phyloP scores from a whole-genome alignment of 345 rosid genomes.

The Boechera divaricarpa region DNA sequence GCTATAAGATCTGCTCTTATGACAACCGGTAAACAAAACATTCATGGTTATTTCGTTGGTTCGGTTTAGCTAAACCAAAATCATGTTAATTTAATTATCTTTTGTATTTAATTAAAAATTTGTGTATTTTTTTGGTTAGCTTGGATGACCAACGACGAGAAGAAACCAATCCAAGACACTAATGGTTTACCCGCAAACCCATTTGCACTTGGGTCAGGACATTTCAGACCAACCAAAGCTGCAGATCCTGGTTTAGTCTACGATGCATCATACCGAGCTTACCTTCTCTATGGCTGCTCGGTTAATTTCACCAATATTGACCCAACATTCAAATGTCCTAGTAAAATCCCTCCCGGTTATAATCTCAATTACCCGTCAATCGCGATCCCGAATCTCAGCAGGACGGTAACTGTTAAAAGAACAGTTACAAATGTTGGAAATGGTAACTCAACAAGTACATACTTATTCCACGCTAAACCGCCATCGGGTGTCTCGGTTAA shows the following conservation, averaged over 20 bases:
- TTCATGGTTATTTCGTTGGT: not conserved
- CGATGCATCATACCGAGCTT: conserved; percentile 63
- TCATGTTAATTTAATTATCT: not conserved
- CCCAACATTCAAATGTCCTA: conserved; percentile 54
- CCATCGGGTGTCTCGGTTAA: conserved; percentile 58
- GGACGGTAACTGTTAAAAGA: conserved; percentile 49
- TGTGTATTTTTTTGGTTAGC: conserved; percentile 47
- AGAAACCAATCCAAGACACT: conserved; percentile 51
- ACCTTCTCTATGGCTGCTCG: conserved; percentile 65
- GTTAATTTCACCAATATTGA: conserved; percentile 26
- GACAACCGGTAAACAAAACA: conserved; percentile 46
- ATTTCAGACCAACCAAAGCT: conserved; percentile 61
- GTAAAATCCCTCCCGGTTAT: conserved; percentile 38
- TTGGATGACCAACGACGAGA: conserved; percentile 53
- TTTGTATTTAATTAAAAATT: not conserved
- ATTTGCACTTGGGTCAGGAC: conserved; percentile 72
- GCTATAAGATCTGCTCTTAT: conserved; percentile 80
- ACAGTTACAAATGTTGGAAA: conserved; percentile 77
- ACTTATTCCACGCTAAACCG: conserved; percentile 48
- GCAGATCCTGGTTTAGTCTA: conserved; percentile 88
- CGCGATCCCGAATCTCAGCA: conserved; percentile 52
- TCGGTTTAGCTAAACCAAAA: not conserved
- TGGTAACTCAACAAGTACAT: conserved; percentile 49
- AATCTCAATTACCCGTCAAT: conserved; percentile 77
- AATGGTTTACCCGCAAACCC: conserved; percentile 57